Evolutionary conservation across 2,329 filamentous ascomycete genomes (phyloP).

Genomic region (Diaporthe batatas): DNA sequence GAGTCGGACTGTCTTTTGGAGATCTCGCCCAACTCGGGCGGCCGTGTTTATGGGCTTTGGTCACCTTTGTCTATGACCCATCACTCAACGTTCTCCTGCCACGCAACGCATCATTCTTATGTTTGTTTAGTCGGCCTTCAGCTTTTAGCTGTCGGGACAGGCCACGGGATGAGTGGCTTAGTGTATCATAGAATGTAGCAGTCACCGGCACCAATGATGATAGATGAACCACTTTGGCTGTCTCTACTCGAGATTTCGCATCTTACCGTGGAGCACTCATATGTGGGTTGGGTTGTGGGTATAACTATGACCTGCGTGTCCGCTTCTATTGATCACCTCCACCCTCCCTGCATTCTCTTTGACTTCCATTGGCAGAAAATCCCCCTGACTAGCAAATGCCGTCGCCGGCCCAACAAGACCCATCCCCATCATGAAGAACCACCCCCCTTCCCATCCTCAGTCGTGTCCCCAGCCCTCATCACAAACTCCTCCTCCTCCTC

Average conservation of each 20-base stretch:
- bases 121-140: not conserved
- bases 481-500: conserved; percentile 43
- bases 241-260: no score
- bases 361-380: no score
- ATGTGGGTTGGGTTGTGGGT: not conserved
- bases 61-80: not conserved
- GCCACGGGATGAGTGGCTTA: not conserved
- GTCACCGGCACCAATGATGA: not conserved
- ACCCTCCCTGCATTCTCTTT: no score
- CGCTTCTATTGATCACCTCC: no score
- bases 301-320: not conserved
- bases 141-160: not conserved
- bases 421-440: conserved; percentile 34
- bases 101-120: not conserved
- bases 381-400: no score
- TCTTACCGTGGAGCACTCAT: no score
- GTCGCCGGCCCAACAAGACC: not conserved
- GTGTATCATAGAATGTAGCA: not conserved
- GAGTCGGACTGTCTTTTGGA: not conserved
- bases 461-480: conserved; percentile 15
- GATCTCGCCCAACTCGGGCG: not conserved
- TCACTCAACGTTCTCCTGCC: not conserved
- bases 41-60: not conserved
- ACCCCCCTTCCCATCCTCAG: not conserved
- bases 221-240: not conserved